Conservation (phyloP, 2,329 filamentous ascomycete genomes). For the Cordyceps tenuipes region DNA sequence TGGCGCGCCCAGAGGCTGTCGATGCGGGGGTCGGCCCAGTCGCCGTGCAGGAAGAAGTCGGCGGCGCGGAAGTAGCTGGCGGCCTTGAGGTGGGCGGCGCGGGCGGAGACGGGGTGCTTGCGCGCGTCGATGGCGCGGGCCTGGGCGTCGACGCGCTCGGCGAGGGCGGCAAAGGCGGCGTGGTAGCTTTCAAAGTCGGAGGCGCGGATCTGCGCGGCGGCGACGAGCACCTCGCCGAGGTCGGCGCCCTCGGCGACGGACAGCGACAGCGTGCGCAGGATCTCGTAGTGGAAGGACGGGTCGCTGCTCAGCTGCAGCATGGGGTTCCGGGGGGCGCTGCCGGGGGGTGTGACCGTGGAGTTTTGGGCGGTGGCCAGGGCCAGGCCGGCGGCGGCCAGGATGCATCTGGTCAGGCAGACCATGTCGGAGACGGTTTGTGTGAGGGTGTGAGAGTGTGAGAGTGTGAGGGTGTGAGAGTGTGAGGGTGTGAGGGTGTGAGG, state of each 20-base stretch:
- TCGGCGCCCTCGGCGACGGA: constrained; percentile 21
- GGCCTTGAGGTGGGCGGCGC: constrained; percentile 26
- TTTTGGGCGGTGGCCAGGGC: constrained; percentile 5
- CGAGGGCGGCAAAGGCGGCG: constrained; percentile 17
- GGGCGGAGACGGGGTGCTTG: constrained; percentile 20
- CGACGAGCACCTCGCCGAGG: constrained; percentile 25
- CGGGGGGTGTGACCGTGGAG: background rate
- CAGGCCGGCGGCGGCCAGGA: background rate
- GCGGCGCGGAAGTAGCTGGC: constrained; percentile 34
- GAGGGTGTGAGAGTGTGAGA: no score
- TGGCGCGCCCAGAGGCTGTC: constrained; percentile 29
- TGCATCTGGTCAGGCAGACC: background rate
- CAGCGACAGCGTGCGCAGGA: constrained; percentile 18
- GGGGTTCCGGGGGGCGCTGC: background rate
- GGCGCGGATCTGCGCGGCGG: constrained; percentile 19
- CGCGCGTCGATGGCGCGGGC: constrained; percentile 15
- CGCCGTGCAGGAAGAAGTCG: constrained; percentile 33
- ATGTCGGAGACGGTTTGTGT: background rate
- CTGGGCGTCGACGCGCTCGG: constrained; percentile 16
- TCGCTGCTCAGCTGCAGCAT: constrained; percentile 18
- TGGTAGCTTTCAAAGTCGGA: constrained; percentile 20
- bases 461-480: no score
- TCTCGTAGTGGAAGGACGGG: constrained; percentile 19
- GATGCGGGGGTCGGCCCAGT: constrained; percentile 33
- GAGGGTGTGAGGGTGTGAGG: no score